Evolutionary conservation across 768 basidiomycete species (phyloP), one percentile per base, ranked within the genome.

Genomic region (Tylopilus felleus): DNA sequence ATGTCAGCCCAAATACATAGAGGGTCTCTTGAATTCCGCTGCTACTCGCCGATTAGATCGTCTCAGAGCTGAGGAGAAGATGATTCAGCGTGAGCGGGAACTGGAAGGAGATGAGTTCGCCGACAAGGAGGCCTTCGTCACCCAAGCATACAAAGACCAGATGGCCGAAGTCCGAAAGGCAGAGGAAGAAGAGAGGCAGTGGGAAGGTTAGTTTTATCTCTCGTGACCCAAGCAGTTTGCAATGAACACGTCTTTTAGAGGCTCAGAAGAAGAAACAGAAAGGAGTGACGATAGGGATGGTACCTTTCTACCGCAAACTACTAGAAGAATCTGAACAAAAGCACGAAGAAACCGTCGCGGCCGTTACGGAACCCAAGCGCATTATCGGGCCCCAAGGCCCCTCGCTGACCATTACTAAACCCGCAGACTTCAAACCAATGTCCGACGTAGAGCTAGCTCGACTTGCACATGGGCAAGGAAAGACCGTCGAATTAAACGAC

Each of bases 71-170:
- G 97, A 99, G 71, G 96, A 98, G 73, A 98, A 98, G 78, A 88
- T 96, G 88, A 87, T 98, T 67, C 90, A 95, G 68, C 80, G 82
- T 41, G 97, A 98, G 70, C 82, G 97, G 21, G 92, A 95, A 72
- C 74, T 80, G 19, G 97, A 99, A 73, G 97, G 97, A 0, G 94
- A 94, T 57, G 82, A 93, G 68, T 99, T 92, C 68, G 80, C 80
- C 52, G 97, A 92, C 75, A 98, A 95, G 75, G 97, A 98, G 51
- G 79, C 85, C n/a, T 99, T 98, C 64, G 96, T 98, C 47, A 99
- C 97, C 1, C 91, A 93, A 64, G 93, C 92, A 22, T 99, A 99
- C 74, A 94, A 93, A 69, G 88, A 91, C 46, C 97, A 98, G 72
- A 90, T 97, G 85, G 94, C 84, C 45, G 90, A 95, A 71, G 84